Evolutionary conservation across 2,329 filamentous ascomycete species (phyloP).

Genomic region (Zymoseptoria crescenta): DNA sequence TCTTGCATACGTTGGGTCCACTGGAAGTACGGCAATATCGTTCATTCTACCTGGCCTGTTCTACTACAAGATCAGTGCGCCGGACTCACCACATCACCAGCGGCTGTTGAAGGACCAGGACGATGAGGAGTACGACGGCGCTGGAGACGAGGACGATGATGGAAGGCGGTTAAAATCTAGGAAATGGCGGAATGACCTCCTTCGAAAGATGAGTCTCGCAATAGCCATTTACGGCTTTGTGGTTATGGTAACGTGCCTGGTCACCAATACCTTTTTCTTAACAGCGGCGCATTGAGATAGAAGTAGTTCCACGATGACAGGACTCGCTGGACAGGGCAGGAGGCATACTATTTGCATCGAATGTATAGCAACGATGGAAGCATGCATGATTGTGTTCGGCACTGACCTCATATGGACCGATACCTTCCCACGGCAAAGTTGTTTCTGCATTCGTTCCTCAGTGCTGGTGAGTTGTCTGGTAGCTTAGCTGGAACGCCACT

Average conservation of each 20-base stretch:
- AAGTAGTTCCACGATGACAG: neutral
- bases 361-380: too few relatives aligned
- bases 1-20: slow-evolving; percentile 89
- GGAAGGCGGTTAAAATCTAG: slow-evolving; percentile 40
- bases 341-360: too few relatives aligned
- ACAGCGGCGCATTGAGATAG: slow-evolving; percentile 13
- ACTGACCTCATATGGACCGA: too few relatives aligned
- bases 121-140: slow-evolving; percentile 59
- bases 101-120: slow-evolving; percentile 86
- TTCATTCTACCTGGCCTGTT: slow-evolving; percentile 95
- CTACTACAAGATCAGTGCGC: slow-evolving; percentile 96
- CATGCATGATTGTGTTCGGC: too few relatives aligned
- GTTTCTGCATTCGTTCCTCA: too few relatives aligned
- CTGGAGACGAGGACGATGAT: slow-evolving; percentile 45
- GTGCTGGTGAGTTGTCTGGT: too few relatives aligned
- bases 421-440: too few relatives aligned
- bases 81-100: slow-evolving; percentile 79
- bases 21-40: slow-evolving; percentile 88
- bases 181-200: slow-evolving; percentile 53
- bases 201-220: slow-evolving; percentile 66
- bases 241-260: slow-evolving; percentile 84
- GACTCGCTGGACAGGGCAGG: neutral
- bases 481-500: too few relatives aligned
- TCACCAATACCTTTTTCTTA: slow-evolving; percentile 74
- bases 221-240: slow-evolving; percentile 75